Conservation (phyloP, 164 flowering plant species). For the Magnolia officinalis region DNA sequence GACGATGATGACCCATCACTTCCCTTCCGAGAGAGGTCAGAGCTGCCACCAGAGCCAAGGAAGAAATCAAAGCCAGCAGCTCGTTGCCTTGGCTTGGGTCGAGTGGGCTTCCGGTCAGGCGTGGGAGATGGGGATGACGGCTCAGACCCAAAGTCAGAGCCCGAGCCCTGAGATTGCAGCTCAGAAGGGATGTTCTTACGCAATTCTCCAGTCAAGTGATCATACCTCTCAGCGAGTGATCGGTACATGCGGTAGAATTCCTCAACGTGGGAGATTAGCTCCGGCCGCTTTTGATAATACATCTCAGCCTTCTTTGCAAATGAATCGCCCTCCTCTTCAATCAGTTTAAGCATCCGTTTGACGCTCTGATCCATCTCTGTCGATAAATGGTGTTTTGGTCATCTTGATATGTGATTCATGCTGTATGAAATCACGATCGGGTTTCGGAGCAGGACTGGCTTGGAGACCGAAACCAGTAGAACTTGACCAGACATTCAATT, state of each 20-base stretch:
- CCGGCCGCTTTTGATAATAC: conserved; percentile 86
- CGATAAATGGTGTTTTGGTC: conserved; percentile 11
- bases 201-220: conserved; percentile 77
- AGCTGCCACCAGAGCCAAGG: conserved; percentile 56
- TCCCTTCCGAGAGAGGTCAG: conserved; percentile 44
- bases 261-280: conserved; percentile 67
- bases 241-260: conserved; percentile 83
- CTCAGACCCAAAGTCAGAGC: conserved; percentile 55
- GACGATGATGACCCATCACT: conserved; percentile 52
- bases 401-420: neutral
- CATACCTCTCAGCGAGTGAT: conserved; percentile 86
- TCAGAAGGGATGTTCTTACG: conserved; percentile 53
- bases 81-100: conserved; percentile 40
- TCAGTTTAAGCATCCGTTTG: conserved; percentile 77
- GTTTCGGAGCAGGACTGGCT: too few relatives aligned
- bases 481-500: too few relatives aligned
- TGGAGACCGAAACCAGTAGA: too few relatives aligned
- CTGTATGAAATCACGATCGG: too few relatives aligned
- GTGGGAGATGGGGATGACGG: conserved; percentile 31
- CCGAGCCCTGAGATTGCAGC: conserved; percentile 66
- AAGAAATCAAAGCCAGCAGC: conserved; percentile 86
- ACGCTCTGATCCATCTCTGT: conserved; percentile 84
- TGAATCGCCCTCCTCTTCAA: conserved; percentile 91
- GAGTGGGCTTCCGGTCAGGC: conserved; percentile 32
- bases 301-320: conserved; percentile 89